These are phyloP conservation scores for Zea luxurians DNA, from an alignment of 176 grass and related monocot genomes.

Conservation along the genomic window DNA sequence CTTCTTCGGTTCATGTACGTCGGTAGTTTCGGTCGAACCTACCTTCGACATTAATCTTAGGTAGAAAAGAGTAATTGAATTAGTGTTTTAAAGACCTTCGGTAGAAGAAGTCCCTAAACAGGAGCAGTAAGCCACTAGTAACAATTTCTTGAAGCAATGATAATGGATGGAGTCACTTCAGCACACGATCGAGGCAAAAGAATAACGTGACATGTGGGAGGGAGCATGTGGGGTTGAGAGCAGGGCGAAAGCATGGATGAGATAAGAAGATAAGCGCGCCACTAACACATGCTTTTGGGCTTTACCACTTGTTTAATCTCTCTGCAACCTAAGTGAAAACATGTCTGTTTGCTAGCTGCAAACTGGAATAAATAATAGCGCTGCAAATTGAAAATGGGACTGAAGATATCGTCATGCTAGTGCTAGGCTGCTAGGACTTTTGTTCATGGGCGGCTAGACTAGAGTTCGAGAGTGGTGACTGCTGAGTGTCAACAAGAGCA, in stretches of 20 bases:
- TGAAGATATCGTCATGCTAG: too few species aligned
- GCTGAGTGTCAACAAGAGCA: slow-evolving; percentile 9
- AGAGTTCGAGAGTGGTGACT: neutral
- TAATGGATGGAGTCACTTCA: slow-evolving; percentile 7
- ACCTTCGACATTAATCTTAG: too few species aligned
- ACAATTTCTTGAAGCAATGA: neutral
- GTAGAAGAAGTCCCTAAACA: too few species aligned
- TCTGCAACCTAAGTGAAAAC: slow-evolving; percentile 32
- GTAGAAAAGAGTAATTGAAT: too few species aligned
- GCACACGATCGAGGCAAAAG: neutral
- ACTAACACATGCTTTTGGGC: slow-evolving; percentile 6
- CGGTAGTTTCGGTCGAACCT: too few species aligned
- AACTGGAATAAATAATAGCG: slow-evolving; percentile 3
- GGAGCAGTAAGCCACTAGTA: neutral
- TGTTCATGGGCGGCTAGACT: slow-evolving; percentile 21
- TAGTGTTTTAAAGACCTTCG: too few species aligned
- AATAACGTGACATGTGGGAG: neutral
- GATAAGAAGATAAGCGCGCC: slow-evolving; percentile 41
- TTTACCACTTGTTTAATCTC: slow-evolving; percentile 24
- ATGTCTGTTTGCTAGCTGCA: neutral
- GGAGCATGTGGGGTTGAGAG: slow-evolving; percentile 19
- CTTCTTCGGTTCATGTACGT: too few species aligned
- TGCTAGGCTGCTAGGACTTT: too few species aligned
- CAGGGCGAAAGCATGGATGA: neutral
- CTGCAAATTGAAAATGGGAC: neutral